Evolutionary conservation across 1,284 basidiomycete species (phyloP), one percentile per base, ranked within the genome.

Genomic region (Pseudomicrostroma phylloplanum): DNA sequence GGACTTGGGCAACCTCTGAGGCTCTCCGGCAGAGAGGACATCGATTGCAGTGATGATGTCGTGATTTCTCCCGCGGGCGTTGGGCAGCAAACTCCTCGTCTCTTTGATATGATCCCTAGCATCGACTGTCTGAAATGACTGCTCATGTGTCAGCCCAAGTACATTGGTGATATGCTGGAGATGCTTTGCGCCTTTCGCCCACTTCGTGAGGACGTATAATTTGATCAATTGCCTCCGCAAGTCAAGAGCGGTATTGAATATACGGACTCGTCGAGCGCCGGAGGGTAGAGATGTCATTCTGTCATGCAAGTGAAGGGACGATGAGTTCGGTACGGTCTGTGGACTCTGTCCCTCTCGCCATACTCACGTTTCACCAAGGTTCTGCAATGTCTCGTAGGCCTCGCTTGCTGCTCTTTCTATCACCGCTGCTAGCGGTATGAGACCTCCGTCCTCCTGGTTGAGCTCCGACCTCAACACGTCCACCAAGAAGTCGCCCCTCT

Each of bases 191-290:
- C 69, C 69, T 46, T 68, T 69, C 19, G 69, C 69, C 77, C 77
- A 78, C 39, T 71, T 67, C 0, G 68, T 64, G 9, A 78, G 65
- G 6, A 77, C 77, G 23, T 91, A 90, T 17, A 94, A 80, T 80
- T 93, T 94, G 56, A 92, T 87, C 54, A 92, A 86, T 71, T 93
- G 90, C 72, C 90, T 89, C 80, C 93, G 89, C 12, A 86, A 89
- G 76, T 88, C 87, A 36, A 92, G 86, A 0, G 92, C 90, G 84
- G 89, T 92, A 69, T 91, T 88, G 11, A 90, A 89, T 48, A 94
- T 82, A 25, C 85, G 87, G 40, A 88, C 85, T 73, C 92, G 92
- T 56, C 89, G 85, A 42, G 87, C 87, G n/a, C 82, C 82, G 74
- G 92, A 90, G 13, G 89, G 87, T 83, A 89, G 87, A 67, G 87